A percentile compares a stretch with the other conserved stretches of the same genome.
These are phyloP conservation scores for Fusarium xyrophilum DNA, from an alignment of 2,329 filamentous ascomycete species.

Conservation along the genomic window DNA sequence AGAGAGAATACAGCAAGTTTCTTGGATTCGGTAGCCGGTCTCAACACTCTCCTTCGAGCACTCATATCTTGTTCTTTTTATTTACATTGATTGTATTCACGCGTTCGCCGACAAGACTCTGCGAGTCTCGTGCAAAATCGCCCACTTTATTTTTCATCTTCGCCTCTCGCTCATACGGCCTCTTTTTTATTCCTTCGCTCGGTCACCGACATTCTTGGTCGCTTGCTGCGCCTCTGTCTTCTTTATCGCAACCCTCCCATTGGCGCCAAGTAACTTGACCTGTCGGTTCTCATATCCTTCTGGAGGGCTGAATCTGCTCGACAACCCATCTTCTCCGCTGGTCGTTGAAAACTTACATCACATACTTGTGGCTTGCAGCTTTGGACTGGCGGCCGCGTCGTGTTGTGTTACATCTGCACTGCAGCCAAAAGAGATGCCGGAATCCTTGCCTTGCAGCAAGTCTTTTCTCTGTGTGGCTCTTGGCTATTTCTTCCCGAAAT, in stretches of 20 bases:
- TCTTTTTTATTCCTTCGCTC: slow-evolving; percentile 1
- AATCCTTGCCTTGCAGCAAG: slow-evolving; percentile 13
- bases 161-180: slow-evolving; percentile 32
- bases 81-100: slow-evolving; percentile 26
- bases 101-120: slow-evolving; percentile 19
- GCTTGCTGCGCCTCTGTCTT: background rate
- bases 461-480: slow-evolving; percentile 5
- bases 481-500: slow-evolving; percentile 8
- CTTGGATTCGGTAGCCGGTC: slow-evolving; percentile 27
- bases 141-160: slow-evolving; percentile 18
- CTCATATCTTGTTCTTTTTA: background rate
- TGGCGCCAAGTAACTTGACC: slow-evolving; percentile 5
- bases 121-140: slow-evolving; percentile 28
- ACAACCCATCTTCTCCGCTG: slow-evolving; percentile 25
- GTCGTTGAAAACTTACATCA: slow-evolving; percentile 34
- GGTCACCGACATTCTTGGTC: background rate
- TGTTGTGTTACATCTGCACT: slow-evolving; percentile 31
- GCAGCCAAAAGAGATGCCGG: slow-evolving; percentile 14
- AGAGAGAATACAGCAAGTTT: slow-evolving; percentile 20
- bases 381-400: slow-evolving; percentile 8
- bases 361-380: slow-evolving; percentile 32
- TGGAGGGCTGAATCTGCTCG: background rate
- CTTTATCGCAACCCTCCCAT: background rate
- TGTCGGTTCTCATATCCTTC: background rate
- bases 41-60: slow-evolving; percentile 27